phyloP scores from a whole-genome alignment of 768 basidiomycete species.

The Phlebiopsis flavidoalba region DNA sequence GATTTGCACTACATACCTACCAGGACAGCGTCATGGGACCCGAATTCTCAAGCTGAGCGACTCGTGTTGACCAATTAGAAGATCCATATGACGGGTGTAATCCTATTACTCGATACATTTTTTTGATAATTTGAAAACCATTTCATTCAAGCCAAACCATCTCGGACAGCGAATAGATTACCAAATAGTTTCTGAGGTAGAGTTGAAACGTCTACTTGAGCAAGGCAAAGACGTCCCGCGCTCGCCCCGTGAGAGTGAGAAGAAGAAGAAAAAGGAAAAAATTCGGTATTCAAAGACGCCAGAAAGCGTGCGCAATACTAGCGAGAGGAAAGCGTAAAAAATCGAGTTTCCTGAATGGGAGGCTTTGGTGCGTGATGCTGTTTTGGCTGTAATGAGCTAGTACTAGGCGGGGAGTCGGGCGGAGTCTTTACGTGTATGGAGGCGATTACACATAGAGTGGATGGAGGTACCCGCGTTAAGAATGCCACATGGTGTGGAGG shows the following conservation, averaged over 20 bases:
- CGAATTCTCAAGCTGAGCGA: no score
- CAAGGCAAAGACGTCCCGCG: background rate
- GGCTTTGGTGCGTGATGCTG: background rate
- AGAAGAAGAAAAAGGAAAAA: background rate
- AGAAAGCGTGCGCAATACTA: no score
- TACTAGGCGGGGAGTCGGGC: background rate
- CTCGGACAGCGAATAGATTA: background rate
- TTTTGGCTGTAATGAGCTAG: background rate
- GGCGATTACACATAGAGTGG: constrained; percentile 6
- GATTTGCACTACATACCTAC: no score
- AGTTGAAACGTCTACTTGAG: background rate
- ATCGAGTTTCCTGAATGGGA: background rate
- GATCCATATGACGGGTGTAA: background rate
- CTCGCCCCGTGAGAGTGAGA: background rate
- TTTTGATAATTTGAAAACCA: background rate
- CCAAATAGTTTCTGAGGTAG: background rate
- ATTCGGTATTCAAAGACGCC: background rate
- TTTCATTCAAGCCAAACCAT: background rate
- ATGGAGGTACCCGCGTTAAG: background rate
- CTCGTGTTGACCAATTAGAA: no score
- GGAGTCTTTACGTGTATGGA: constrained; percentile 10
- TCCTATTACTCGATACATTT: background rate
- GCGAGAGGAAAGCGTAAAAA: no score
- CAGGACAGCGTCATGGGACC: no score
- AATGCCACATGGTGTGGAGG: background rate